Conservation (phyloP, 2,329 filamentous ascomycete species). For the Periconia digitata region DNA sequence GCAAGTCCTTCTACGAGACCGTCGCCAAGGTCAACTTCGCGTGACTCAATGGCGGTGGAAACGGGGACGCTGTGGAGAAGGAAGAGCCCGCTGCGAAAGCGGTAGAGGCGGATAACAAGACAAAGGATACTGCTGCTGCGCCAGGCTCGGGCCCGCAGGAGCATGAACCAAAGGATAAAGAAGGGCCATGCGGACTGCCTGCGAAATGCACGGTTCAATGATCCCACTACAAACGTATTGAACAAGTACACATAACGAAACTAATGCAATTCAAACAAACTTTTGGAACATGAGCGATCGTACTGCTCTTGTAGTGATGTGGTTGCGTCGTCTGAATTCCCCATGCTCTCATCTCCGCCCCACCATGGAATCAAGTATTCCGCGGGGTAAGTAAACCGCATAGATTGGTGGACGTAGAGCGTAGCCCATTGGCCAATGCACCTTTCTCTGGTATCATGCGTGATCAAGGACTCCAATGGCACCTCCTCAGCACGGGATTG, state of each 20-base stretch:
- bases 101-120: slow-evolving; percentile 6
- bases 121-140: slow-evolving; percentile 21
- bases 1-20: slow-evolving; percentile 78
- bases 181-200: slow-evolving; percentile 77
- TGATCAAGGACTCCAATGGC: too few relatives aligned
- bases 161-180: slow-evolving; percentile 50
- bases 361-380: too few relatives aligned
- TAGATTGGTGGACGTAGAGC: too few relatives aligned
- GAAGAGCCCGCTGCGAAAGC: slow-evolving; percentile 11
- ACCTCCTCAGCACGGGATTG: too few relatives aligned
- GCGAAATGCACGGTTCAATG: slow-evolving; percentile 68
- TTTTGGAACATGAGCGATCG: slow-evolving; percentile 18
- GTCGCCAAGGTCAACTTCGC: slow-evolving; percentile 70
- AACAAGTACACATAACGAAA: neutral
- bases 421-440: too few relatives aligned
- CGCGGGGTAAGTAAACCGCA: too few relatives aligned
- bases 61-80: slow-evolving; percentile 10
- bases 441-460: too few relatives aligned
- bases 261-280: neutral
- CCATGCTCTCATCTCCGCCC: too few relatives aligned
- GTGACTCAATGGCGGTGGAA: slow-evolving; percentile 71
- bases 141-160: slow-evolving; percentile 31
- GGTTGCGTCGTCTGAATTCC: too few relatives aligned
- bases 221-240: neutral
- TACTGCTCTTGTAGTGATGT: too few relatives aligned